These are phyloP conservation scores for Penicillium sp. DNA, from an alignment of 2,329 filamentous ascomycete species.

Conservation along the genomic window DNA sequence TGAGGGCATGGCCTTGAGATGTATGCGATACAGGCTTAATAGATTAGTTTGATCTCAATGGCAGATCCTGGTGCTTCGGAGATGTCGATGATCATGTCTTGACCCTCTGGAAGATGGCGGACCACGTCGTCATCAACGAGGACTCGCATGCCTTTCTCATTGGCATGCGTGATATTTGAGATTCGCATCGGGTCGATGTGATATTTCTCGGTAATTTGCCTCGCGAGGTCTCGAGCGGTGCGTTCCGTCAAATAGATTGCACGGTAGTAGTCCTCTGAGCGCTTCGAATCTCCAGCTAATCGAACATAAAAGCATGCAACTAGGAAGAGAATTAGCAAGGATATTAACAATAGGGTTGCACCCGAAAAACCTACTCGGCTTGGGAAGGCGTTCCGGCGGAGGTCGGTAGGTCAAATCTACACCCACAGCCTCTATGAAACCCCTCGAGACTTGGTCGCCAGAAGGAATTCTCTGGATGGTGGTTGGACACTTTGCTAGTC, in stretches of 20 bases:
- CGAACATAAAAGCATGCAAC: slow-evolving; percentile 87
- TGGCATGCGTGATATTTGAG: slow-evolving; percentile 67
- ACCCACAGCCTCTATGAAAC: slow-evolving; percentile 87
- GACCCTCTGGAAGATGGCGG: slow-evolving; percentile 77
- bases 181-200: slow-evolving; percentile 71
- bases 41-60: slow-evolving; percentile 55
- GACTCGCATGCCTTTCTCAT: slow-evolving; percentile 73
- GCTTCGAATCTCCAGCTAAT: slow-evolving; percentile 53
- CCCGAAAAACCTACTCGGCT: slow-evolving; percentile 54
- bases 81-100: slow-evolving; percentile 76
- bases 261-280: slow-evolving; percentile 65
- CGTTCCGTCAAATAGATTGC: slow-evolving; percentile 82
- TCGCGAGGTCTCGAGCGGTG: slow-evolving; percentile 70
- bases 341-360: background rate
- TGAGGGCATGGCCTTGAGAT: background rate
- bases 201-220: slow-evolving; percentile 74
- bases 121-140: slow-evolving; percentile 90
- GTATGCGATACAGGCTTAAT: slow-evolving; percentile 37
- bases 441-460: slow-evolving; percentile 53
- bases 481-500: slow-evolving; percentile 25
- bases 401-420: slow-evolving; percentile 85
- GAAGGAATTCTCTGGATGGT: slow-evolving; percentile 30
- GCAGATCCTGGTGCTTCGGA: slow-evolving; percentile 52
- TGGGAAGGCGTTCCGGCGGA: slow-evolving; percentile 67
- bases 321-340: slow-evolving; percentile 39